phyloP scores from a whole-genome alignment of 78 protist genomes.

The Isochrysis galbana region DNA sequence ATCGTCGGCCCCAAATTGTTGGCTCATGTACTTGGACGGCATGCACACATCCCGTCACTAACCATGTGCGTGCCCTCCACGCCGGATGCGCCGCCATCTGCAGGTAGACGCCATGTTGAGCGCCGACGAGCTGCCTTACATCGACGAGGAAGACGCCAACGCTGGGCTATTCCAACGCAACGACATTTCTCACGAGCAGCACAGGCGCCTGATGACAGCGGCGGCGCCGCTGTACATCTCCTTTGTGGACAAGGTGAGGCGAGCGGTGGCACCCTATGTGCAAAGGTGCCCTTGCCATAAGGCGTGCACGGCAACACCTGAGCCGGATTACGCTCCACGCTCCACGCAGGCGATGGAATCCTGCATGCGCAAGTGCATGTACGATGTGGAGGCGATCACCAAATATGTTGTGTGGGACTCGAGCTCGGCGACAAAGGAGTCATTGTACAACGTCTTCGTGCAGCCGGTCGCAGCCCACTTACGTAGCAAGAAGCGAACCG shows the following conservation, averaged over 20 bases:
- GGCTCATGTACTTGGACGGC: too few species aligned
- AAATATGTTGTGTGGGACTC: not conserved
- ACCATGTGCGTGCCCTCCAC: not conserved
- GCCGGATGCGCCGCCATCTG: not conserved
- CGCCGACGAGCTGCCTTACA: not conserved
- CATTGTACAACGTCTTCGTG: not conserved
- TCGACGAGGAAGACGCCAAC: not conserved
- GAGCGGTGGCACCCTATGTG: not conserved
- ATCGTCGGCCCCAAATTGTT: too few species aligned
- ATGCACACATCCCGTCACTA: too few species aligned
- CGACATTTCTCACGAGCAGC: not conserved
- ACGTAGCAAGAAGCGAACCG: not conserved
- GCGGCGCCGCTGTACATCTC: not conserved
- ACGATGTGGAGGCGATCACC: not conserved
- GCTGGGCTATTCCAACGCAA: not conserved
- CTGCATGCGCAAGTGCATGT: not conserved
- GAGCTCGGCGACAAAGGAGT: not conserved
- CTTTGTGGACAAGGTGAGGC: not conserved
- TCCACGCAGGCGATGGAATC: not conserved
- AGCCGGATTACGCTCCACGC: not conserved
- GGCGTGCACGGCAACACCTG: not conserved
- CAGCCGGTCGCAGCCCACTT: not conserved
- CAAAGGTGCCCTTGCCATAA: not conserved
- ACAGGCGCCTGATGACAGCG: not conserved
- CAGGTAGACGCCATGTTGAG: not conserved